phyloP scores from a whole-genome alignment of 495 filamentous ascomycete genomes.

The Lasiosphaeria ovina region DNA sequence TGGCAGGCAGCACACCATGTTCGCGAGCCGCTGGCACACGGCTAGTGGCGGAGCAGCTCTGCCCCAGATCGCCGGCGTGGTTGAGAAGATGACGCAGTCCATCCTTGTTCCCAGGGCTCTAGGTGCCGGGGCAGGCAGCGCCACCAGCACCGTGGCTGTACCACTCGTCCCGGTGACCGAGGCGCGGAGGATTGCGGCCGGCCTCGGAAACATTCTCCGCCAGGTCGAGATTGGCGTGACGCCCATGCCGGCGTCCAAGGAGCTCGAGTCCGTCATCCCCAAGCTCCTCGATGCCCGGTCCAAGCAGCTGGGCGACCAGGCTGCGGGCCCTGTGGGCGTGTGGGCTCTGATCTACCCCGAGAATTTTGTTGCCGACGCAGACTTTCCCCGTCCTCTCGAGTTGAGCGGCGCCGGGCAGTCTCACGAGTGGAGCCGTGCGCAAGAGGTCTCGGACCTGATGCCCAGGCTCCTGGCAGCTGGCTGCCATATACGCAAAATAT shows the following conservation, averaged over 20 bases:
- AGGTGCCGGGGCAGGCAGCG: not conserved
- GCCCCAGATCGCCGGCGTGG: conserved; percentile 13
- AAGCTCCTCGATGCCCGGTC: conserved; percentile 51
- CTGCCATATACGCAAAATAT: conserved; percentile 59
- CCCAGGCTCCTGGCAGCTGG: conserved; percentile 41
- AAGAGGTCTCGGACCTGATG: conserved; percentile 14
- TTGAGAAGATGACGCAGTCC: conserved; percentile 30
- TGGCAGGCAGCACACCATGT: conserved; percentile 61
- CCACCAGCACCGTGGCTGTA: conserved; percentile 32
- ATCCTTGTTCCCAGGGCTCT: conserved; percentile 15
- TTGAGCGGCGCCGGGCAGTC: not conserved
- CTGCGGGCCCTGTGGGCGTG: conserved; percentile 56
- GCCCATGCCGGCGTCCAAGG: conserved; percentile 66
- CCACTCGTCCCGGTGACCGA: conserved; percentile 64
- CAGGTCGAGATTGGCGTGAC: conserved; percentile 54
- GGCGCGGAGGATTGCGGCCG: conserved; percentile 59
- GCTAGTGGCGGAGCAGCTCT: conserved; percentile 11
- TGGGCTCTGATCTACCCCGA: conserved; percentile 71
- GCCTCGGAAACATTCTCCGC: conserved; percentile 82
- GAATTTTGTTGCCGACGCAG: conserved; percentile 3
- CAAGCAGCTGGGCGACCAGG: conserved; percentile 7
- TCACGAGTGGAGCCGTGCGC: conserved; percentile 9
- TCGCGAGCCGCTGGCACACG: conserved; percentile 54
- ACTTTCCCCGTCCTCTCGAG: not conserved
- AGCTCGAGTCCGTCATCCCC: conserved; percentile 67